phyloP scores from a whole-genome alignment of 352 stramenopile species.

The Peronospora belbahrii region DNA sequence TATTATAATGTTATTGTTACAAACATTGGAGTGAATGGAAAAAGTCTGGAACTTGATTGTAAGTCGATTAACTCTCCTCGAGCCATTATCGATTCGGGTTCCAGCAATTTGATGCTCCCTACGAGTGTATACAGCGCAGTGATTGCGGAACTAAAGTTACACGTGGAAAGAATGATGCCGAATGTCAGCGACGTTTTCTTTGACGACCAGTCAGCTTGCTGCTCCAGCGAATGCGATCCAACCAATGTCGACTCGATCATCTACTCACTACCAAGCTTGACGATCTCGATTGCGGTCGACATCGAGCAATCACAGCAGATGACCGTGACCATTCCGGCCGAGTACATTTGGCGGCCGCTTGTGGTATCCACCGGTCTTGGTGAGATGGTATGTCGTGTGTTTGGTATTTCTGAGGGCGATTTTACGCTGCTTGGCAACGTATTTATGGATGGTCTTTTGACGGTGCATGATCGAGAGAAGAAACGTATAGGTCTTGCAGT shows the following conservation, averaged over 20 bases:
- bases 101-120: constrained; percentile 75
- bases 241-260: constrained; percentile 47
- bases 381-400: constrained; percentile 50
- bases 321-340: constrained; percentile 61
- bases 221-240: constrained; percentile 57
- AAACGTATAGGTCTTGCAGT: constrained; percentile 52
- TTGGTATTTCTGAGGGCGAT: constrained; percentile 73
- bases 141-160: constrained; percentile 40
- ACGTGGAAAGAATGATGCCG: constrained; percentile 40
- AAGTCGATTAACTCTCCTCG: constrained; percentile 62
- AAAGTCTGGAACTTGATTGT: constrained; percentile 45
- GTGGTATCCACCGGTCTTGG: constrained; percentile 37
- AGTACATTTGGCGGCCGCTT: constrained; percentile 83
- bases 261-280: constrained; percentile 52
- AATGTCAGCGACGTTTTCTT: constrained; percentile 53
- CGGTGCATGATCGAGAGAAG: constrained; percentile 61
- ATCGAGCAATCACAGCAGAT: constrained; percentile 45
- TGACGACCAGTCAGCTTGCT: constrained; percentile 62
- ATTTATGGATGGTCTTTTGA: constrained; percentile 83
- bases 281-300: constrained; percentile 52
- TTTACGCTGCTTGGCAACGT: constrained; percentile 73
- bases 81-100: constrained; percentile 70
- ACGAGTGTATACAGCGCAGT: constrained; percentile 56
- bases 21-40: constrained; percentile 43
- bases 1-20: constrained; percentile 79